Evolutionary conservation across 192 early-diverging fungal genomes (phyloP), one percentile per base, ranked within the genome.

Genomic region (Coemansia sp.): DNA sequence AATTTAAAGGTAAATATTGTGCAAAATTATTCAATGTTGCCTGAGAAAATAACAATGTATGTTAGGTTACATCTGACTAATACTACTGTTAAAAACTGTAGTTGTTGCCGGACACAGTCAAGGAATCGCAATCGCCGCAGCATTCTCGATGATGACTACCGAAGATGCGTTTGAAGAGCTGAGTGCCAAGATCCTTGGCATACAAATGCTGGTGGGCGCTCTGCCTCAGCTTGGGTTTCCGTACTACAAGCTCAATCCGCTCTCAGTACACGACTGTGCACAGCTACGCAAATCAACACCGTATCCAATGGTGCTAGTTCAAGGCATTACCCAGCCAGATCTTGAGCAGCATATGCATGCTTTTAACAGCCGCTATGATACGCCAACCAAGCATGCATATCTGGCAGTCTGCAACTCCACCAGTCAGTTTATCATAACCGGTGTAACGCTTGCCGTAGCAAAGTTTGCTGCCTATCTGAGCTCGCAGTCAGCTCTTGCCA

Each of bases 71-170:
- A 37, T 11, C 16, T 8, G 2, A 19, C 11, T 35, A 49, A 50
- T 38, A 51, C 3, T 32, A n/a, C n/a, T n/a, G 13, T 54, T 52
- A 3, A 12, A 27, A 27, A 27, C 0, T 71, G 22, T 81, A 81
- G 78, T 57, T 3, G 60, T 58, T 13, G 90, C 91, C 52, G 96
- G 94, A 43, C 96, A 98, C 75, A 90, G 88, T 56, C 96, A 96
- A 74, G 96, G 96, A 13, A 86, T 96, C 39, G 88, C 91, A 54
- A 85, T 88, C 5, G 93, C 96, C 3, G 85, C 91, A 1, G 93
- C 88, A 48, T 88, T 98, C 63, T 85, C 96, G 0, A 64, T 86
- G 23, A 87, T 93, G 9, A 77, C 86, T 39, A 89, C 92, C 16
- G 88, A 92, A 56, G 85, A 89, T 51, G 89, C 91, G 8, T 94